Evolutionary conservation across 2,329 filamentous ascomycete species (phyloP).

Genomic region (Cordyceps tenuipes): DNA sequence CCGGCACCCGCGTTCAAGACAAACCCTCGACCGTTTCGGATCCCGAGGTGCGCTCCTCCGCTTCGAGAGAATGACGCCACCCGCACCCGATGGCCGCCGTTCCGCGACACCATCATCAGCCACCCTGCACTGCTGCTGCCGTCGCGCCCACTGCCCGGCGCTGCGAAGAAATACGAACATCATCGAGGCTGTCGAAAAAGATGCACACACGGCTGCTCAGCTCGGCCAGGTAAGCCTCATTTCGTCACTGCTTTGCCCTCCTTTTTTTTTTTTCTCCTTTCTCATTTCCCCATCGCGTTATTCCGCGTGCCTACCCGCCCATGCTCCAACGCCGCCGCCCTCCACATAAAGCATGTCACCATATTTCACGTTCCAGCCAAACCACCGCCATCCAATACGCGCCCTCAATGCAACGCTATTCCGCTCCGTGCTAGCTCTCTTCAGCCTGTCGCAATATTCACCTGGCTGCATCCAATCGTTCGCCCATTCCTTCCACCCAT

Average conservation of each 20-base stretch:
- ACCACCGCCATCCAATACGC: not conserved
- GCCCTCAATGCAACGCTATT: not conserved
- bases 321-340: not conserved
- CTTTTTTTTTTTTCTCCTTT: conserved; percentile 12
- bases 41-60: not conserved
- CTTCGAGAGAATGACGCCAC: conserved; percentile 8
- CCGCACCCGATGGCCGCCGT: conserved; percentile 14
- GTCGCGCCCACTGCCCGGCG: conserved; percentile 67
- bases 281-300: conserved; percentile 9
- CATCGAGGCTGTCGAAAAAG: conserved; percentile 74
- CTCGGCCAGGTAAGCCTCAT: conserved; percentile 75
- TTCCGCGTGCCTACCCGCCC: not conserved
- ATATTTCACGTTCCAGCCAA: conserved; percentile 7
- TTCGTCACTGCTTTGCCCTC: conserved; percentile 8
- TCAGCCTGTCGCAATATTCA: not conserved
- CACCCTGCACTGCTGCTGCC: conserved; percentile 71
- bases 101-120: conserved; percentile 18
- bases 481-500: not conserved
- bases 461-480: not conserved
- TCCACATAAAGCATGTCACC: conserved; percentile 2
- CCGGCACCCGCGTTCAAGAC: not conserved
- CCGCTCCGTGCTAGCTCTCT: not conserved
- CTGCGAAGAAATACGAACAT: conserved; percentile 72
- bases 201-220: conserved; percentile 77
- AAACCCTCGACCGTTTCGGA: not conserved